A percentile compares a stretch with the other conserved stretches of the same genome.
Conservation (phyloP, 2,329 filamentous ascomycete genomes). For the Arthrinium phaeospermum region DNA sequence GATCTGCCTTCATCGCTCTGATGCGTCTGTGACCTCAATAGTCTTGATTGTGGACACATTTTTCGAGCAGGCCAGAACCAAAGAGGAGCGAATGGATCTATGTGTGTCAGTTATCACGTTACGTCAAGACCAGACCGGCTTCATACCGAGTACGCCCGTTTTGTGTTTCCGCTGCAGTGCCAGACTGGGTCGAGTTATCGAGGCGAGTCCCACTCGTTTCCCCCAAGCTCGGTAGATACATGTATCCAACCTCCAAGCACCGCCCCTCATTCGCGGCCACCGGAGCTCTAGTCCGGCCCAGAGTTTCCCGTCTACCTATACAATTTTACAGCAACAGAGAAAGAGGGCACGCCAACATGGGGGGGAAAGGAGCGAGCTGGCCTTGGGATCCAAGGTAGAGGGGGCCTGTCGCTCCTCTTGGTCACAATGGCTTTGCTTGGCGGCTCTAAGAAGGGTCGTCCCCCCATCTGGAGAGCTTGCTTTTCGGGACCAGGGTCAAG, state of each 20-base stretch:
- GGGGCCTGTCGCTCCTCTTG: background rate
- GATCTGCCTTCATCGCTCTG: slow-evolving; percentile 9
- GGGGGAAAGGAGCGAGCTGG: background rate
- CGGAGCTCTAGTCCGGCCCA: slow-evolving; percentile 1
- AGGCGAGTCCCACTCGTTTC: background rate
- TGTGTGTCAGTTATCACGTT: slow-evolving; percentile 4
- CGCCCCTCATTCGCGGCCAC: slow-evolving; percentile 14
- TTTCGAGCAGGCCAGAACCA: slow-evolving; percentile 4
- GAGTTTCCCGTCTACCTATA: background rate
- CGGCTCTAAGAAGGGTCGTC: background rate
- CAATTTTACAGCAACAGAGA: background rate
- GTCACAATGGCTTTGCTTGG: background rate
- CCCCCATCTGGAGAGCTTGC: background rate
- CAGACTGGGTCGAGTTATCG: background rate
- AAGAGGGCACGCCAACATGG: background rate
- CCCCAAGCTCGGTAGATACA: slow-evolving; percentile 2
- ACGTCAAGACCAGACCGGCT: background rate
- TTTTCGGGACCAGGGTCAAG: slow-evolving; percentile 2
- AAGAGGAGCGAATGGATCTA: background rate
- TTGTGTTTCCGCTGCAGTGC: background rate
- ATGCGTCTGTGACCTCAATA: slow-evolving; percentile 17
- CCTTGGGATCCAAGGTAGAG: background rate
- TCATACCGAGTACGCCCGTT: background rate
- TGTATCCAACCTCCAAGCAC: slow-evolving; percentile 1
- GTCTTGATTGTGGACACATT: background rate